Evolutionary conservation across 1,284 basidiomycete species (phyloP).

Genomic region (Mycena sp.): DNA sequence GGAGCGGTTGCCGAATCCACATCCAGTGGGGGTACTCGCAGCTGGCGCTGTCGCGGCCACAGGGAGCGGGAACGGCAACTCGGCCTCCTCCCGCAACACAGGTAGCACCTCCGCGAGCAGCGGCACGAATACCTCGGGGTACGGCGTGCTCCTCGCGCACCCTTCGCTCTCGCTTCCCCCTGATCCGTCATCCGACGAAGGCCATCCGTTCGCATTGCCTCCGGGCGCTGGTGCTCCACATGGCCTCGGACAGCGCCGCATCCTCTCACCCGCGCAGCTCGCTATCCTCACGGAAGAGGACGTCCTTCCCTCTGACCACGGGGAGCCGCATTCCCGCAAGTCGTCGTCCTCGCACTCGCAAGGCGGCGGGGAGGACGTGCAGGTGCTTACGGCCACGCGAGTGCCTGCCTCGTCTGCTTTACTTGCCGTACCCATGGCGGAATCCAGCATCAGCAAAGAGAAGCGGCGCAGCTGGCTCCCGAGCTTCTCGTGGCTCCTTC

Average conservation of each 20-base stretch:
- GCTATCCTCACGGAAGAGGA: slow-evolving; percentile 26
- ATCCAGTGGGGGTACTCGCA: neutral
- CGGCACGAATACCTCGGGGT: slow-evolving; percentile 25
- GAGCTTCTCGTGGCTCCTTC: slow-evolving; percentile 26
- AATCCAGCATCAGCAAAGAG: too few species aligned
- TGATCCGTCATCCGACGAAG: neutral
- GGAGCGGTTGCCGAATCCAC: slow-evolving; percentile 15
- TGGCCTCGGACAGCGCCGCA: too few species aligned
- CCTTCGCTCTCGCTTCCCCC: slow-evolving; percentile 17
- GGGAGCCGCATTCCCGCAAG: too few species aligned
- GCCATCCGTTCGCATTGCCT: too few species aligned
- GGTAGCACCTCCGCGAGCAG: slow-evolving; percentile 4
- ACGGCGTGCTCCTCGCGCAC: slow-evolving; percentile 27
- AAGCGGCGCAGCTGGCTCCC: slow-evolving; percentile 25
- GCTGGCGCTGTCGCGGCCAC: neutral
- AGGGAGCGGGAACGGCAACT: neutral
- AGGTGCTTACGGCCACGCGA: too few species aligned
- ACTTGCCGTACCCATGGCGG: too few species aligned
- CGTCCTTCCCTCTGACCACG: too few species aligned
- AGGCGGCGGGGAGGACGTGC: too few species aligned
- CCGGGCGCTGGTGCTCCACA: neutral
- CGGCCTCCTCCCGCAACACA: slow-evolving; percentile 15
- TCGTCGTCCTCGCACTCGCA: too few species aligned
- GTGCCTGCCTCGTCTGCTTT: too few species aligned
- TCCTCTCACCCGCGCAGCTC: slow-evolving; percentile 28